phyloP scores from a whole-genome alignment of 2,329 filamentous ascomycete genomes.

The Zymoseptoria pseudotritici region DNA sequence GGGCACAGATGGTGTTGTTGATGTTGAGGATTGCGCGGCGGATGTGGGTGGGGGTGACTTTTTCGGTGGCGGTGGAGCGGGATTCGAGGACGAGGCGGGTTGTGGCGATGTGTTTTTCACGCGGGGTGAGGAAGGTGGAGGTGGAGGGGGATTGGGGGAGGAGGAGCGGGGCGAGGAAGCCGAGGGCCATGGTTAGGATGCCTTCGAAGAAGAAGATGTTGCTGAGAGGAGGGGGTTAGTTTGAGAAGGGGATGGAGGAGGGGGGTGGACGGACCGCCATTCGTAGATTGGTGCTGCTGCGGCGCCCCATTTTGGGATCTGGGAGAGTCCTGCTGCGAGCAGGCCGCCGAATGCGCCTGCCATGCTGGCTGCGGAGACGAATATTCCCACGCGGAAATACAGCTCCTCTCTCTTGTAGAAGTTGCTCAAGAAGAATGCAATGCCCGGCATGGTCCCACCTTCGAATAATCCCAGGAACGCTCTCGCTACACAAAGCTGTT shows the following conservation, averaged over 20 bases:
- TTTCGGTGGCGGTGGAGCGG: slow-evolving; percentile 39
- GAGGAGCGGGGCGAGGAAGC: slow-evolving; percentile 41
- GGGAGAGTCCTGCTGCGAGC: slow-evolving; percentile 33
- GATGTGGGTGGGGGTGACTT: slow-evolving; percentile 43
- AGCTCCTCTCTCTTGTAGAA: slow-evolving; percentile 20
- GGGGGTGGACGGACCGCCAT: slow-evolving; percentile 33
- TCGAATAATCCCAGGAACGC: slow-evolving; percentile 65
- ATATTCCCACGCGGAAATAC: slow-evolving; percentile 20
- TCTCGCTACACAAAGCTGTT: slow-evolving; percentile 17
- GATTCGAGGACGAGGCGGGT: slow-evolving; percentile 47
- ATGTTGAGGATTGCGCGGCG: slow-evolving; percentile 48
- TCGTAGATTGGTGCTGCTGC: slow-evolving; percentile 39
- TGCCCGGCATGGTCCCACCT: slow-evolving; percentile 51
- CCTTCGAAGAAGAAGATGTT: slow-evolving; percentile 61
- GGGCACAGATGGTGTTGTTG: slow-evolving; percentile 53
- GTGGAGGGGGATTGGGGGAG: slow-evolving; percentile 46
- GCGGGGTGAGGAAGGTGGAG: slow-evolving; percentile 45
- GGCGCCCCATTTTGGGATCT: slow-evolving; percentile 47
- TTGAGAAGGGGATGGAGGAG: no score
- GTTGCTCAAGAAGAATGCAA: slow-evolving; percentile 31
- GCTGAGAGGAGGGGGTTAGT: background rate
- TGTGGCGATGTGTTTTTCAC: slow-evolving; percentile 49
- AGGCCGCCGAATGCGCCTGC: slow-evolving; percentile 30
- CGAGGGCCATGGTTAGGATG: slow-evolving; percentile 45
- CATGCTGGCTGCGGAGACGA: slow-evolving; percentile 26